These are phyloP conservation scores for Macrolepiota albuminosa DNA, from an alignment of 768 basidiomycete genomes.

Conservation along the genomic window DNA sequence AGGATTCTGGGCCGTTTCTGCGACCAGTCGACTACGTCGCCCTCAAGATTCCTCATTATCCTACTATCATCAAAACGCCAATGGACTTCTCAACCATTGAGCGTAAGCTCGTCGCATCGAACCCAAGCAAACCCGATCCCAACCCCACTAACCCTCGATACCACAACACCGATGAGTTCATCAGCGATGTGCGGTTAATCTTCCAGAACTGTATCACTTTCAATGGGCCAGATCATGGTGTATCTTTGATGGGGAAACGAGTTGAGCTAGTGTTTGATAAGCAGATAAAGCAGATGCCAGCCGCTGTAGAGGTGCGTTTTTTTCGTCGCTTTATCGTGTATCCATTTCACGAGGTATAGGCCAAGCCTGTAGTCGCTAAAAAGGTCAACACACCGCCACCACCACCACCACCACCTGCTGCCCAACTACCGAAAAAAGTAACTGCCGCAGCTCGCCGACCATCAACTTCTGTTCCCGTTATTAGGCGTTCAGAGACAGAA, in stretches of 20 bases:
- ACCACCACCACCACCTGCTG: slow-evolving; percentile 36
- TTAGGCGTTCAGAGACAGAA: slow-evolving; percentile 72
- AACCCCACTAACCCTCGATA: slow-evolving; percentile 77
- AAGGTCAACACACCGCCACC: slow-evolving; percentile 48
- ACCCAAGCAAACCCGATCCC: slow-evolving; percentile 69
- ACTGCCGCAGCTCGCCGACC: slow-evolving; percentile 53
- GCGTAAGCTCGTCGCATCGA: slow-evolving; percentile 76
- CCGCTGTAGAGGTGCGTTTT: slow-evolving; percentile 62
- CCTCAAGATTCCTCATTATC: slow-evolving; percentile 84
- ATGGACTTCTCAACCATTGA: slow-evolving; percentile 96
- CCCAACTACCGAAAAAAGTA: slow-evolving; percentile 43
- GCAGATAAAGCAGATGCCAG: slow-evolving; percentile 78
- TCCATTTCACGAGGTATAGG: slow-evolving; percentile 14
- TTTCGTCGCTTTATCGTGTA: neutral
- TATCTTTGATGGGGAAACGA: slow-evolving; percentile 75
- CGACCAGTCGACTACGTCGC: slow-evolving; percentile 86
- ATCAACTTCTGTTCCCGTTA: slow-evolving; percentile 78
- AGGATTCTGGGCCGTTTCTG: slow-evolving; percentile 78
- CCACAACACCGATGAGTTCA: slow-evolving; percentile 70
- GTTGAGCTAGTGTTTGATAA: slow-evolving; percentile 87
- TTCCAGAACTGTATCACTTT: slow-evolving; percentile 87
- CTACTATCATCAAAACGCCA: slow-evolving; percentile 78
- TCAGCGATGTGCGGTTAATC: slow-evolving; percentile 80
- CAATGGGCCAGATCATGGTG: slow-evolving; percentile 87
- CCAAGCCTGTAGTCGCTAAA: slow-evolving; percentile 39